Percentiles rank a stretch among this genome's conserved stretches.
These are phyloP conservation scores for Leptomonas pyrrhocoris DNA, from an alignment of 208 protist genomes.

Conservation along the genomic window DNA sequence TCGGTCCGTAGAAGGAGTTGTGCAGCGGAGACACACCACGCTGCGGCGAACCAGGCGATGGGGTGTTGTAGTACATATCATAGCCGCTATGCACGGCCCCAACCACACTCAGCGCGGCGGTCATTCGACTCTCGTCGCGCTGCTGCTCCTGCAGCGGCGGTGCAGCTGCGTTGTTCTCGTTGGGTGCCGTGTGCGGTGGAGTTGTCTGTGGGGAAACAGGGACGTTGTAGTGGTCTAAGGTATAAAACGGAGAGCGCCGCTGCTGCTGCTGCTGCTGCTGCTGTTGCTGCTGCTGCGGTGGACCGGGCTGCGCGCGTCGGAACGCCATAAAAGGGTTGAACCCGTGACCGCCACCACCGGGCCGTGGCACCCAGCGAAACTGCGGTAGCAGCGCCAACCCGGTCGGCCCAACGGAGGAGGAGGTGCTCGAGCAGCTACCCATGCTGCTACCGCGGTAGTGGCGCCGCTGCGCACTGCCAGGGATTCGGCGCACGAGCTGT, in stretches of 20 bases:
- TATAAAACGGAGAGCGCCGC: too few species aligned
- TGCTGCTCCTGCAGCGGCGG: not conserved
- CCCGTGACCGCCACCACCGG: conserved; percentile 29
- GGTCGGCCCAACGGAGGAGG: conserved; percentile 38
- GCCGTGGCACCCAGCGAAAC: conserved; percentile 49
- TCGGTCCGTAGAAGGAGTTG: conserved; percentile 46
- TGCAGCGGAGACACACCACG: not conserved
- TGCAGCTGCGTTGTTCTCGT: not conserved
- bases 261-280: not conserved
- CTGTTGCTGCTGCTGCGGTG: conserved; percentile 12
- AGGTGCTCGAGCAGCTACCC: conserved; percentile 10
- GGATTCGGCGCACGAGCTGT: not conserved
- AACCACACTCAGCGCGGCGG: not conserved
- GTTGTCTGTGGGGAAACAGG: not conserved
- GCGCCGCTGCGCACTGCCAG: conserved; percentile 1
- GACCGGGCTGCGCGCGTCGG: not conserved
- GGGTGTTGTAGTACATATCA: conserved; percentile 13
- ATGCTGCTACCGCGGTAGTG: not conserved
- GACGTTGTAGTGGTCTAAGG: not conserved
- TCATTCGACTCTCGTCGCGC: conserved; percentile 4
- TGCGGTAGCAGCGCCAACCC: conserved; percentile 35
- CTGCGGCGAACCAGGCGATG: conserved; percentile 8
- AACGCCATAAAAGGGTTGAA: conserved; percentile 37
- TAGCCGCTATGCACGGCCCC: not conserved
- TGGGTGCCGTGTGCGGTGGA: not conserved